Evolutionary conservation across 257 asterid genomes (phyloP).

Genomic region (Prunella vulgaris): DNA sequence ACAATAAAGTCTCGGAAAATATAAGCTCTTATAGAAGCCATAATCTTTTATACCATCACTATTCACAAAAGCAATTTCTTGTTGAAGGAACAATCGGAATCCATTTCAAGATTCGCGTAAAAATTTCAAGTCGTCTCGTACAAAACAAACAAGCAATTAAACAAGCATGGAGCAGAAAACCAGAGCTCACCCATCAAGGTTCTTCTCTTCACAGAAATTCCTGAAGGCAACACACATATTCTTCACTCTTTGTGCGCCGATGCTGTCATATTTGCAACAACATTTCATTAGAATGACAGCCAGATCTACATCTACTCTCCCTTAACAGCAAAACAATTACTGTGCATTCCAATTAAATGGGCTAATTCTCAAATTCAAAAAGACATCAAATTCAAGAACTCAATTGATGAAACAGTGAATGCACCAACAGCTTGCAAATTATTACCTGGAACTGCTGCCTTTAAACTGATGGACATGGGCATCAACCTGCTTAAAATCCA

Average conservation of each 20-base stretch:
- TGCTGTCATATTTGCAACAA: constrained; percentile 32
- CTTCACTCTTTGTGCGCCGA: constrained; percentile 72
- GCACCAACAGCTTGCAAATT: not conserved
- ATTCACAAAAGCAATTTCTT: not conserved
- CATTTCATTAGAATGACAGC: not conserved
- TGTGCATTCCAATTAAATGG: not conserved
- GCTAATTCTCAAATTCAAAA: not conserved
- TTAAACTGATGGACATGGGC: constrained; percentile 69
- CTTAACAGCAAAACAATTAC: not conserved
- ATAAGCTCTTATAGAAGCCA: too few relatives aligned
- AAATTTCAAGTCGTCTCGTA: not conserved
- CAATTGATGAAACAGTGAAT: constrained; percentile 11
- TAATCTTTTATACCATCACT: too few relatives aligned
- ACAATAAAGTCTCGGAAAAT: not conserved
- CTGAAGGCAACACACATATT: constrained; percentile 54
- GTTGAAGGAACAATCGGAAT: not conserved
- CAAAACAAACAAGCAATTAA: not conserved
- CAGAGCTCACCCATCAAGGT: constrained; percentile 61
- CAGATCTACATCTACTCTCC: constrained; percentile 17
- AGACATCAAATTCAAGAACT: constrained; percentile 2
- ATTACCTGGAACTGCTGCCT: constrained; percentile 76
- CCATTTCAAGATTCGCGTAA: not conserved
- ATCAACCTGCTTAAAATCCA: constrained; percentile 66
- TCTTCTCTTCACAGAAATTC: constrained; percentile 60
- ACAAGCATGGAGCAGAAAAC: constrained; percentile 17